Conservation (phyloP, 345 rosid genomes). For the Microcos paniculata region DNA sequence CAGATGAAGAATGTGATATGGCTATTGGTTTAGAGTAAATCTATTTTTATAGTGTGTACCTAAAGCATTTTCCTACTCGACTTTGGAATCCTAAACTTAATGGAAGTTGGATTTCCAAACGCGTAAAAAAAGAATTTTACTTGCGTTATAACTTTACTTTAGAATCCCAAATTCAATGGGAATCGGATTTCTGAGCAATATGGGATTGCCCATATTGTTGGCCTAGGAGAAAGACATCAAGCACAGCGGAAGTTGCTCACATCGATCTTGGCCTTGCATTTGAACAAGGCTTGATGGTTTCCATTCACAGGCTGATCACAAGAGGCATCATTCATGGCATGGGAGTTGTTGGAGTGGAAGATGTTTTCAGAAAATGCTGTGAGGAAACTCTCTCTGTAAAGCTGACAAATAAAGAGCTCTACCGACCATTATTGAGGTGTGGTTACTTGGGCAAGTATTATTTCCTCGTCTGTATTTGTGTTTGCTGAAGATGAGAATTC, state of each 20-base stretch:
- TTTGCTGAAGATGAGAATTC: too few species aligned
- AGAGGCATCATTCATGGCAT: conserved; percentile 93
- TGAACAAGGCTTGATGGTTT: conserved; percentile 97
- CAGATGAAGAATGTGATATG: too few species aligned
- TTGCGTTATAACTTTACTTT: too few species aligned
- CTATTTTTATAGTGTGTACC: too few species aligned
- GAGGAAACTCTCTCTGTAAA: conserved; percentile 93
- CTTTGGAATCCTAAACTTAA: too few species aligned
- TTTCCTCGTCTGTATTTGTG: neutral
- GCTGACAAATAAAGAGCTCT: conserved; percentile 98
- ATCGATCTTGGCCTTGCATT: conserved; percentile 99
- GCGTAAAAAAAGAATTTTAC: too few species aligned
- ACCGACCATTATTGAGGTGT: conserved; percentile 90
- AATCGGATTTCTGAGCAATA: too few species aligned
- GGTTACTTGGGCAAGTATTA: conserved; percentile 13
- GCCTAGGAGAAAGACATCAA: conserved; percentile 98
- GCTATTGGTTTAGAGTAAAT: too few species aligned
- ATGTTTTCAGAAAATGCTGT: conserved; percentile 92
- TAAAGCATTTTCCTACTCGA: too few species aligned
- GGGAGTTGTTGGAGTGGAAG: conserved; percentile 99
- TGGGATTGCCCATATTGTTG: too few species aligned
- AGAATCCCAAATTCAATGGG: too few species aligned
- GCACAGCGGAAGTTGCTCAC: conserved; percentile 99
- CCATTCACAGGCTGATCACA: conserved; percentile 97
- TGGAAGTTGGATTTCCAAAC: too few species aligned